A percentile compares a stretch with the other conserved stretches of the same genome.
Conservation (phyloP, 306 rosid genomes). For the Citrullus amarus region DNA sequence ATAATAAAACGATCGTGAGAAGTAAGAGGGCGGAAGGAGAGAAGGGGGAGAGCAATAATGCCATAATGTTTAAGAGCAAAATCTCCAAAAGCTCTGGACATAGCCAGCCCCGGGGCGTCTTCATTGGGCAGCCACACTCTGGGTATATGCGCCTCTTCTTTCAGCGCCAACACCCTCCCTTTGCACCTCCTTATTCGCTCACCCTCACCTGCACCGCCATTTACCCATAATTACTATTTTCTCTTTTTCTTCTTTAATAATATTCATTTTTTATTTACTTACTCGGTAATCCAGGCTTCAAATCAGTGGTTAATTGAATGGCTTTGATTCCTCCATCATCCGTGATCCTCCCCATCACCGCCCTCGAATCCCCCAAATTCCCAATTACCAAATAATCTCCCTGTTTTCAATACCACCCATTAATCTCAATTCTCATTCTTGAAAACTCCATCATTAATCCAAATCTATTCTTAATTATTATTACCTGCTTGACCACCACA, state of each 20-base stretch:
- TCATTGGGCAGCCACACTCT: constrained; percentile 52
- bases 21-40: constrained; percentile 32
- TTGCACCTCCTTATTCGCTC: constrained; percentile 45
- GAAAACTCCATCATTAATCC: too few relatives aligned
- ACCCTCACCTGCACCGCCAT: constrained; percentile 29
- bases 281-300: constrained; percentile 41
- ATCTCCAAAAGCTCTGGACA: constrained; percentile 80
- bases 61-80: constrained; percentile 60
- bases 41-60: constrained; percentile 45
- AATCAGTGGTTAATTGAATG: constrained; percentile 58
- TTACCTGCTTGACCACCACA: constrained; percentile 45
- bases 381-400: constrained; percentile 50
- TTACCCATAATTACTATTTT: too few relatives aligned
- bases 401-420: constrained; percentile 14
- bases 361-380: constrained; percentile 82
- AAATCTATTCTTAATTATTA: too few relatives aligned
- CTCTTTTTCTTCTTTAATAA: too few relatives aligned
- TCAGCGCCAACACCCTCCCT: constrained; percentile 44
- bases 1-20: constrained; percentile 42
- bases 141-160: constrained; percentile 49
- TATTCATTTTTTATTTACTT: too few relatives aligned
- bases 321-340: constrained; percentile 34
- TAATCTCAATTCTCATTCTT: too few relatives aligned
- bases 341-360: constrained; percentile 44
- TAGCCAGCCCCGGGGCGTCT: constrained; percentile 59